phyloP scores from a whole-genome alignment of 306 rosid genomes.

The Glycyrrhiza uralensis region DNA sequence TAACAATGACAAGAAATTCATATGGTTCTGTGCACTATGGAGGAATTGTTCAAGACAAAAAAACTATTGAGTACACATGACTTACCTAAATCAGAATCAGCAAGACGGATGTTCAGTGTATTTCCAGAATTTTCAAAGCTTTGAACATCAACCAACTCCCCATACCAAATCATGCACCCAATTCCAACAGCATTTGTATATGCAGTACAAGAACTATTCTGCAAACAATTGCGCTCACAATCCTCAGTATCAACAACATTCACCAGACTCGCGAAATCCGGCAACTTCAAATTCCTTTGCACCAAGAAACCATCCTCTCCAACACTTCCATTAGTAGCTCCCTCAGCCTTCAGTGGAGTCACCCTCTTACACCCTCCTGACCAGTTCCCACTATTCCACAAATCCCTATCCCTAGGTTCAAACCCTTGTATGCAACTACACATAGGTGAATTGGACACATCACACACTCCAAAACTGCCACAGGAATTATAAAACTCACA shows the following conservation, averaged over 20 bases:
- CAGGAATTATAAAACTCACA: constrained; percentile 74
- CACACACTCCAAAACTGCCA: constrained; percentile 62
- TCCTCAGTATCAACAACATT: not conserved
- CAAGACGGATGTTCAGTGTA: constrained; percentile 50
- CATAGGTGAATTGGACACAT: not conserved
- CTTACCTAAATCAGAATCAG: constrained; percentile 55
- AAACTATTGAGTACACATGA: too few relatives aligned
- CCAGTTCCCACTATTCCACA: constrained; percentile 47
- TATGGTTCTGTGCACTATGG: too few relatives aligned
- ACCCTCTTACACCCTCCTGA: constrained; percentile 64
- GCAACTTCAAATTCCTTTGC: constrained; percentile 42
- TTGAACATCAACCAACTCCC: constrained; percentile 48
- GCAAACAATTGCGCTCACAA: constrained; percentile 47
- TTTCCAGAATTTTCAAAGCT: constrained; percentile 35
- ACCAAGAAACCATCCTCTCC: constrained; percentile 58
- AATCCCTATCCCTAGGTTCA: constrained; percentile 24
- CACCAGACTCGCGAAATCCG: constrained; percentile 53
- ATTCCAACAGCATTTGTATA: constrained; percentile 50
- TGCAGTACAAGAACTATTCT: constrained; percentile 50
- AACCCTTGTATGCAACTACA: constrained; percentile 69
- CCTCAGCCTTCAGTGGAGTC: constrained; percentile 40
- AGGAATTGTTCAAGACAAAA: too few relatives aligned
- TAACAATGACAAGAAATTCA: too few relatives aligned
- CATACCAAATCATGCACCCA: constrained; percentile 74
- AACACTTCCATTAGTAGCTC: constrained; percentile 16